Percentiles rank a stretch among this genome's conserved stretches.
phyloP scores from a whole-genome alignment of 768 basidiomycete genomes.

The Cystoderma amianthinum region DNA sequence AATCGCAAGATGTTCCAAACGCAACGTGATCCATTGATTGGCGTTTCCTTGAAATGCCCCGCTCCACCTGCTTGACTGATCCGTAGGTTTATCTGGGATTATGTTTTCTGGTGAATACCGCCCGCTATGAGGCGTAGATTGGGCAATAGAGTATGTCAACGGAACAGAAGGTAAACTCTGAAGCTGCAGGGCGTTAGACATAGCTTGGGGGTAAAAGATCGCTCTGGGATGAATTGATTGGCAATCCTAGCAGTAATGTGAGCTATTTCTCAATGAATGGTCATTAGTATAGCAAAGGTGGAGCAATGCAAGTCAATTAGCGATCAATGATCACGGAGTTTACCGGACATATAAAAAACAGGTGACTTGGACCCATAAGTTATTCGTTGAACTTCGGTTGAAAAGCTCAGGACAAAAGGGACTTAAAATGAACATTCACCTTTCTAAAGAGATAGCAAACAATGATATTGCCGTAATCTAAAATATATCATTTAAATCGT shows the following conservation, averaged over 20 bases:
- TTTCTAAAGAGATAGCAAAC: too few relatives aligned
- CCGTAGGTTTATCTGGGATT: constrained; percentile 51
- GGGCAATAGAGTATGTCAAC: constrained; percentile 44
- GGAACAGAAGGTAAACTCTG: constrained; percentile 16
- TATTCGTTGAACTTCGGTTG: too few relatives aligned
- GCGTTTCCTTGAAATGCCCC: constrained; percentile 51
- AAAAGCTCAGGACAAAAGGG: too few relatives aligned
- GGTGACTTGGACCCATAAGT: too few relatives aligned
- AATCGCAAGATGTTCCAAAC: constrained; percentile 50
- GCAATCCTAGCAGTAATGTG: not conserved
- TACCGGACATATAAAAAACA: not conserved
- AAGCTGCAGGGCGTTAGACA: not conserved
- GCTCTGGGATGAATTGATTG: not conserved
- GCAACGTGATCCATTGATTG: constrained; percentile 68
- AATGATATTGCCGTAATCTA: too few relatives aligned
- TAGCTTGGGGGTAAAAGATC: not conserved
- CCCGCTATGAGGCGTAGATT: constrained; percentile 67
- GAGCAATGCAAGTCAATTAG: not conserved
- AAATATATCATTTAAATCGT: too few relatives aligned
- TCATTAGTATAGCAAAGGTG: not conserved
- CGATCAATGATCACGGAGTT: too few relatives aligned
- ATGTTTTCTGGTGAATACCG: constrained; percentile 67
- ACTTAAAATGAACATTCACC: too few relatives aligned
- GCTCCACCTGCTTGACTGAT: constrained; percentile 72
- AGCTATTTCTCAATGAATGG: not conserved